A percentile compares a stretch with the other conserved stretches of the same genome.
phyloP scores from a whole-genome alignment of 1,284 basidiomycete species.

The Rhodotorula glutinis region DNA sequence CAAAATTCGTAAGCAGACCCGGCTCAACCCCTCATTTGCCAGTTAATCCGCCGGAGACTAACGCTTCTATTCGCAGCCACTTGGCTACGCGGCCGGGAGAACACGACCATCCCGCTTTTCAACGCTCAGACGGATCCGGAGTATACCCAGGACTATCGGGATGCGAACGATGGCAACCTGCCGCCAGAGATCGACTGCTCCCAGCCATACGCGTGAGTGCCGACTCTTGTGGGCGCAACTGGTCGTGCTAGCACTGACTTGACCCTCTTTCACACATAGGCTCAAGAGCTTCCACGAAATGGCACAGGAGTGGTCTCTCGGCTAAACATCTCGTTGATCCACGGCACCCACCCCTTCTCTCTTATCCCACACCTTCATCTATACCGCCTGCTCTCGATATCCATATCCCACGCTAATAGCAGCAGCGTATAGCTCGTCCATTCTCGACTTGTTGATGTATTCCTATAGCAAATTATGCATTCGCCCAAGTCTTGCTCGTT shows the following conservation, averaged over 20 bases:
- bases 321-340: not conserved
- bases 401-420: not conserved
- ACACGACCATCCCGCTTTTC: constrained; percentile 27
- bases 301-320: constrained; percentile 10
- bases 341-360: not conserved
- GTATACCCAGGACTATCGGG: constrained; percentile 2
- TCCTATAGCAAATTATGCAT: no score
- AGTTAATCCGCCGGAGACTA: no score
- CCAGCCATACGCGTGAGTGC: constrained; percentile 6
- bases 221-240: not conserved
- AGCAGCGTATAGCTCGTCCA: no score
- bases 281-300: not conserved
- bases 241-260: accelerated
- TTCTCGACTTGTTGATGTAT: not conserved
- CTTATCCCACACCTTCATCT: no score
- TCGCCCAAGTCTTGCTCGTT: no score
- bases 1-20: constrained; percentile 18
- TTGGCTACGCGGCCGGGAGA: constrained; percentile 22
- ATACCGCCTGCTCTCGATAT: no score
- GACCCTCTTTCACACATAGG: not conserved
- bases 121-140: constrained; percentile 21
- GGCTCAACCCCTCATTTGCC: no score
- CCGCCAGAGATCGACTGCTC: constrained; percentile 18
- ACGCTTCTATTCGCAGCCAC: constrained; percentile 8
- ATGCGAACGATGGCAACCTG: constrained; percentile 12